Conservation (phyloP, 148 eudicot species). For the Amaranthus cruentus region DNA sequence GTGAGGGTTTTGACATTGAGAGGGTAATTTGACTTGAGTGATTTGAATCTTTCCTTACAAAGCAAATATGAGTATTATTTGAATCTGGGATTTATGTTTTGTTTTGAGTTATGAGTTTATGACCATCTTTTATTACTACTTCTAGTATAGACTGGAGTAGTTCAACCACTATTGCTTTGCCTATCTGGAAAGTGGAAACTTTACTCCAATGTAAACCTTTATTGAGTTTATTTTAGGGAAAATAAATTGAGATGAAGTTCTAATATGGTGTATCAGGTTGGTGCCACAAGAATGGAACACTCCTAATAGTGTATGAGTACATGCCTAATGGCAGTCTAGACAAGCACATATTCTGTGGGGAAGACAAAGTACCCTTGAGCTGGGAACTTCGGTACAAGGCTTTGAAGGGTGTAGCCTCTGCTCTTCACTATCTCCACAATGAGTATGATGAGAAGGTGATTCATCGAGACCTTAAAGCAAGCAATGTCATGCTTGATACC, state of each 20-base stretch:
- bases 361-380: constrained; percentile 23
- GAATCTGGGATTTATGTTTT: too few species aligned
- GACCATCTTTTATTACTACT: too few species aligned
- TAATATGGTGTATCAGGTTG: constrained; percentile 48
- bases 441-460: constrained; percentile 72
- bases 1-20: too few species aligned
- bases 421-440: constrained; percentile 60
- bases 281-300: constrained; percentile 76
- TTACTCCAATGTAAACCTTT: too few species aligned
- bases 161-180: too few species aligned
- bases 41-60: too few species aligned
- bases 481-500: constrained; percentile 78
- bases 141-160: too few species aligned
- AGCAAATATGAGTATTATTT: too few species aligned
- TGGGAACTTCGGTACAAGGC: constrained; percentile 51
- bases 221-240: too few species aligned
- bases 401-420: constrained; percentile 41
- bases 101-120: too few species aligned
- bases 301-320: constrained; percentile 70
- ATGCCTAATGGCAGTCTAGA: constrained; percentile 90
- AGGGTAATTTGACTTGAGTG: too few species aligned
- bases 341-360: constrained; percentile 43
- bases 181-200: too few species aligned
- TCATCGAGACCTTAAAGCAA: constrained; percentile 83
- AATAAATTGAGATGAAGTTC: neutral